Evolutionary conservation across 78 protist species (phyloP).

Genomic region (Chrysochromulina parva): DNA sequence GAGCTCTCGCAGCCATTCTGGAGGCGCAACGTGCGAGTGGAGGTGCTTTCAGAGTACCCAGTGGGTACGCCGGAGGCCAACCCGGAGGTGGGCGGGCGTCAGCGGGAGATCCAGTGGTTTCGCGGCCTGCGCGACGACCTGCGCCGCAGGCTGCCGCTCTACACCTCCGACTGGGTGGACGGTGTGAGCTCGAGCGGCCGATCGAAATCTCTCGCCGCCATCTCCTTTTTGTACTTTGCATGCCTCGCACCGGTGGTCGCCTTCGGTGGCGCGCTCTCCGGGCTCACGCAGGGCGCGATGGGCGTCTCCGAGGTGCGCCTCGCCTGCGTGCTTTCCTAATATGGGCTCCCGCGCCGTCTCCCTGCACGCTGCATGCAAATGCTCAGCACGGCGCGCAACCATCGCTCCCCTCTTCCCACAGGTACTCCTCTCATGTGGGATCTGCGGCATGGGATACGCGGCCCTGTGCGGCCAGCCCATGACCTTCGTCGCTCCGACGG

Average conservation of each 20-base stretch:
- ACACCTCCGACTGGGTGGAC: background rate
- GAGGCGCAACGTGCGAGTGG: too few relatives aligned
- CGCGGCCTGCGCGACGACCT: too few relatives aligned
- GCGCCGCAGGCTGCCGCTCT: too few relatives aligned
- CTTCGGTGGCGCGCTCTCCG: background rate
- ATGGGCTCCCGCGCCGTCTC: too few relatives aligned
- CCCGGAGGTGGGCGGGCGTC: too few relatives aligned
- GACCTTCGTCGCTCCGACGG: conserved; percentile 4
- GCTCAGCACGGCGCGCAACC: too few relatives aligned
- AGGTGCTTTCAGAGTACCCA: too few relatives aligned
- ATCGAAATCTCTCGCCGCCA: background rate
- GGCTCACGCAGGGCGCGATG: background rate
- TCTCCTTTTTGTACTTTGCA: background rate
- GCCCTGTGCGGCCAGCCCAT: background rate
- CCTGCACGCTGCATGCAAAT: too few relatives aligned
- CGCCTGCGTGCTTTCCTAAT: too few relatives aligned
- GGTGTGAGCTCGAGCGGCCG: background rate
- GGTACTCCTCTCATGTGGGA: background rate
- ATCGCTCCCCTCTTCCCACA: background rate
- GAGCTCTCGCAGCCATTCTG: too few relatives aligned
- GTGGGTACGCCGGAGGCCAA: too few relatives aligned
- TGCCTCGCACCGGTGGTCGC: conserved; percentile 25
- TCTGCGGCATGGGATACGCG: conserved; percentile 7
- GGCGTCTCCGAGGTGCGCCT: conserved; percentile 2
- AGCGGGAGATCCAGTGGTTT: too few relatives aligned